Evolutionary conservation across 306 rosid species (phyloP).

Genomic region (Luffa aegyptiaca): DNA sequence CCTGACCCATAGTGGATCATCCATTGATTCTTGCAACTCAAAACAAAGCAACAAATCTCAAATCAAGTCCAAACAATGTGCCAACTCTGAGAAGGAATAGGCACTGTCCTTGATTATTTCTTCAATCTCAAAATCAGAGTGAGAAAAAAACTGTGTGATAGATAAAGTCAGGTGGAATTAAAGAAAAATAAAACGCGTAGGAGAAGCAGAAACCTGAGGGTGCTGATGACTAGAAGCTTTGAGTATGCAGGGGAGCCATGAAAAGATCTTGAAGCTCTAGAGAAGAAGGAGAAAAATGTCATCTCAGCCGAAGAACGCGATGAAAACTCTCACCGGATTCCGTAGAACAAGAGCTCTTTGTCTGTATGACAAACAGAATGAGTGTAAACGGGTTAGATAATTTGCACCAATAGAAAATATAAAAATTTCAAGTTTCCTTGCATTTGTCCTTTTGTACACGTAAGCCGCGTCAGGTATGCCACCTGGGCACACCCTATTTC

Average conservation of each 20-base stretch:
- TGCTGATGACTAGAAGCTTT: constrained; percentile 50
- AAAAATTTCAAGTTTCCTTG: neutral
- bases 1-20: neutral
- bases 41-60: neutral
- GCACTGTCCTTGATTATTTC: neutral
- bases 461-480: neutral
- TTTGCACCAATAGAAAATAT: no score
- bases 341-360: neutral
- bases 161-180: neutral
- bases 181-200: neutral
- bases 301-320: constrained; percentile 13
- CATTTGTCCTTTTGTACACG: neutral
- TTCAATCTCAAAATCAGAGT: neutral
- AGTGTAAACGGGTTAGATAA: neutral
- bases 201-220: constrained; percentile 47
- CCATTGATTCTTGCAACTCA: neutral
- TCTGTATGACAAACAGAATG: neutral
- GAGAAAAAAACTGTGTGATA: neutral
- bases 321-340: neutral
- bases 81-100: neutral
- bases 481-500: neutral
- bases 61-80: neutral
- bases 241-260: constrained; percentile 30
- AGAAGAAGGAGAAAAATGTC: constrained; percentile 50
- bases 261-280: constrained; percentile 39